Evolutionary conservation across 2,329 filamentous ascomycete genomes (phyloP).

Genomic region (Fusarium acutatum): DNA sequence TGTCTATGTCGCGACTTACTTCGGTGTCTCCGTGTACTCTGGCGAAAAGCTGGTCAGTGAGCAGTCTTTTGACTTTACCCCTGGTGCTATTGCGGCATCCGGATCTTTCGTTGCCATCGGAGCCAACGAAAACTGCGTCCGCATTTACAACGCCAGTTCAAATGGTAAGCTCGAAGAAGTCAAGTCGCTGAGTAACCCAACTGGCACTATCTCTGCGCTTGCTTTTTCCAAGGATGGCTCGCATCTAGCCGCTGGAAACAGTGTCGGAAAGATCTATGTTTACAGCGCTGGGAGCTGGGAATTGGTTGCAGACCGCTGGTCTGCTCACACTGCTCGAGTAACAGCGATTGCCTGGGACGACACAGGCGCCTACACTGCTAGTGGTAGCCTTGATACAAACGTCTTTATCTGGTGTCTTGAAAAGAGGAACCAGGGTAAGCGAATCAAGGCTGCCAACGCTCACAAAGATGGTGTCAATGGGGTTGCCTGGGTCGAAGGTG

Average conservation of each 20-base stretch:
- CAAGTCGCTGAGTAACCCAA: slow-evolving; percentile 72
- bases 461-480: slow-evolving; percentile 97
- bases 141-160: slow-evolving; percentile 71
- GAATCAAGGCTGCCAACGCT: slow-evolving; percentile 85
- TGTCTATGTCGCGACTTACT: slow-evolving; percentile 66
- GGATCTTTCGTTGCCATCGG: slow-evolving; percentile 78
- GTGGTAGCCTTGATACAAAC: slow-evolving; percentile 89
- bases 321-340: slow-evolving; percentile 67
- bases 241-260: slow-evolving; percentile 82
- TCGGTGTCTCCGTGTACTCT: slow-evolving; percentile 62
- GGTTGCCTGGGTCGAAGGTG: slow-evolving; percentile 78
- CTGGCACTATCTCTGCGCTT: slow-evolving; percentile 78
- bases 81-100: slow-evolving; percentile 76
- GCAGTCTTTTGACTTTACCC: slow-evolving; percentile 68
- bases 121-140: slow-evolving; percentile 75
- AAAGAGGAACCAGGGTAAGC: slow-evolving; percentile 80
- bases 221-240: slow-evolving; percentile 83
- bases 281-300: slow-evolving; percentile 71
- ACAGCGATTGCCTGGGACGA: slow-evolving; percentile 77
- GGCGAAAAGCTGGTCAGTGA: slow-evolving; percentile 68
- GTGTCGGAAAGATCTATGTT: slow-evolving; percentile 86
- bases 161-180: slow-evolving; percentile 62
- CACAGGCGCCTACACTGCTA: slow-evolving; percentile 79
- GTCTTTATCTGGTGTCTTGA: slow-evolving; percentile 90
- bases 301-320: slow-evolving; percentile 79